Base-by-base conservation (phyloP, 164 flowering plant genomes). In the Chimonanthus praecox region DNA sequence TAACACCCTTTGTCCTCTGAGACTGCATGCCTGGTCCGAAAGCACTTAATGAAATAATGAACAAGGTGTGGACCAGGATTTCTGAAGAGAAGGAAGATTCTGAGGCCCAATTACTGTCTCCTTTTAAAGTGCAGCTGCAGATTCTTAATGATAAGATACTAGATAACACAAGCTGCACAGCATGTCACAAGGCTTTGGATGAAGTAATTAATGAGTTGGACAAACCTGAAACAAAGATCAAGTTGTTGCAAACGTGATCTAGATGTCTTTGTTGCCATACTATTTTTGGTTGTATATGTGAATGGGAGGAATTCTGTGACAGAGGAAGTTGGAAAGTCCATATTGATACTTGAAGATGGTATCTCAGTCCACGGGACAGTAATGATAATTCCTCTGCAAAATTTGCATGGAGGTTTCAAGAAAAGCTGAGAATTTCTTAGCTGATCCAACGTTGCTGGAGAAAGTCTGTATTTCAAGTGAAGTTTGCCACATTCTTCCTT, bases 391-490 rank as follows among this genome's bases (percentile, higher is more conserved):
- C 69, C 54, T 77, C 67, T 73, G 76, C 21, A 7, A 45, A n/a
- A 69, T 67, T 18, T 77, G 79, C 73, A 58, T 77, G 68, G 58
- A 51, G 13, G 66, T 69, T 20, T 77, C 79, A 2, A 68, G 79
- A 65, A 51, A 51, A 20, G 69, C 47, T 64, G 76, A 69, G 60
- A 47, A 69, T 47, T 18, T 69, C 16, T 70, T 77, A 70, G 64
- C 48, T 50, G 73, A 77, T 47, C 79, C 79, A 13, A 6, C 1
- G 49, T 21, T 77, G 50, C 69, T 71, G 15, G 79, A 77, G 54
- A 77, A 73, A 46, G 58, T 67, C 6, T 18, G 72, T 64, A 69
- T 73, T 46, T 67, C 58, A 47, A 58, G 47, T 69, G 76, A 77
- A 43, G 49, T 61, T 50, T 77, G 79, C 70, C 73, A 73, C 61